These are phyloP conservation scores for Pseudocercospora musae DNA, from an alignment of 2,329 filamentous ascomycete species.

Conservation along the genomic window DNA sequence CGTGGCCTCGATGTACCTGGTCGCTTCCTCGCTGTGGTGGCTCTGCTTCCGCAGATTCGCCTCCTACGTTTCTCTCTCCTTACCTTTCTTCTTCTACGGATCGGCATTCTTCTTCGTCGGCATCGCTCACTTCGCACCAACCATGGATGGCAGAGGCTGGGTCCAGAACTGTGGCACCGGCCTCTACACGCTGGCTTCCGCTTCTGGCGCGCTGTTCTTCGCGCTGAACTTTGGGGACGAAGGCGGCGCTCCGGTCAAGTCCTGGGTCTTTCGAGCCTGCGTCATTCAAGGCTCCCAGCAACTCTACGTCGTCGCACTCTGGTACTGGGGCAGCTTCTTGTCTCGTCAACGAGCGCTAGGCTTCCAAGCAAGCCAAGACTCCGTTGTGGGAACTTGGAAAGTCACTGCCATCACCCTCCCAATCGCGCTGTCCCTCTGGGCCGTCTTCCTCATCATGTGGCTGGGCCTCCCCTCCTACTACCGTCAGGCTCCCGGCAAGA, in stretches of 20 bases:
- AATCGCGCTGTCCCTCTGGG: conserved; percentile 54
- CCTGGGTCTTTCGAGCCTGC: conserved; percentile 63
- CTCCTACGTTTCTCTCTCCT: conserved; percentile 54
- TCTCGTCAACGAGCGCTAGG: conserved; percentile 43
- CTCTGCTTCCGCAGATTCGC: conserved; percentile 55
- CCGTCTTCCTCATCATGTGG: conserved; percentile 52
- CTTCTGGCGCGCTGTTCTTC: conserved; percentile 62
- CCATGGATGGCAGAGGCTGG: conserved; percentile 45
- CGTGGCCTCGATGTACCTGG: conserved; percentile 57
- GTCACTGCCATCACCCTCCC: conserved; percentile 53
- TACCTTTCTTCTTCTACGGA: conserved; percentile 61
- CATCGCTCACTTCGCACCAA: conserved; percentile 51
- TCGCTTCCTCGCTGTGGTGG: conserved; percentile 60
- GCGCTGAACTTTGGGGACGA: conserved; percentile 57
- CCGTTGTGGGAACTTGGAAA: conserved; percentile 19
- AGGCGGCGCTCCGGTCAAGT: conserved; percentile 54
- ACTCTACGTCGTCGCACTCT: conserved; percentile 61
- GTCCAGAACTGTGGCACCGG: conserved; percentile 59
- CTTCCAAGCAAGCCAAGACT: conserved; percentile 35
- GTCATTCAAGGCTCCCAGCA: conserved; percentile 64
- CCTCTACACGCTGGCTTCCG: conserved; percentile 59
- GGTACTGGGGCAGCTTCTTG: conserved; percentile 62
- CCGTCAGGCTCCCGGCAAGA: conserved; percentile 58
- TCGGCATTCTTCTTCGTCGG: conserved; percentile 60
- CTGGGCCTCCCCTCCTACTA: conserved; percentile 64